Evolutionary conservation across 768 basidiomycete genomes (phyloP), one percentile per base, ranked within the genome.

Genomic region (Termitomyces eurrhizus): DNA sequence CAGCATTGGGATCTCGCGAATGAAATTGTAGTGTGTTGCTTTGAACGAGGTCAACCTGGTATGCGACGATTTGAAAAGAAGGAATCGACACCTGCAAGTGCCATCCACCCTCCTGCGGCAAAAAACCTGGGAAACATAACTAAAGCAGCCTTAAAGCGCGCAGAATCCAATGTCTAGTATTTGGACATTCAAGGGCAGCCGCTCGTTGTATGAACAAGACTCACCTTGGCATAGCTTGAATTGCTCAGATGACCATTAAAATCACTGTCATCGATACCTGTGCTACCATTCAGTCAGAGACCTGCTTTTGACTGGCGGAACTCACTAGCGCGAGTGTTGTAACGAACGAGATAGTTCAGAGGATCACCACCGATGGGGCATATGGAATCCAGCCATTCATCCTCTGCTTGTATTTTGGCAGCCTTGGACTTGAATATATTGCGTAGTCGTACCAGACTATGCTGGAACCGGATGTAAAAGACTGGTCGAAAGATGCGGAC

Each of bases 241-340:
- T 93, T 93, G 69, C 89, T 91, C 60, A 93, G 77, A 67, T 93
- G 91, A 13, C 80, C 69, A 67, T 89, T 84, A 66, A 86, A 86
- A 71, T 93, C 92, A 46, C 81, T 80, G 48, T 92, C 91, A 63
- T 92, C 90, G 8, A 86, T 65, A 58, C 79, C 88, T 89, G 57
- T 39, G 13, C 9, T 4, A 6, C 13, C 11, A n/a, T 53, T 13
- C 48, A 36, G n/a, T 52, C 26, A 39, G 8, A 11, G 7, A 37
- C 35, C 21, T 14, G 46, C 52, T 18, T 42, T 13, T 12, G 11
- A 24, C n/a, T 24, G 61, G 61, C n/a, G 46, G 5, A n/a, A 78
- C 85, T 68, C 65, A 88, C 88, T 80, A 32, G 88, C 84, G 78
- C 83, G 83, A 1, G 77, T 74, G 24, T 70, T 75, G 62, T 80